These are phyloP conservation scores for Royoungia palumana DNA, from an alignment of 768 basidiomycete genomes.

Conservation along the genomic window DNA sequence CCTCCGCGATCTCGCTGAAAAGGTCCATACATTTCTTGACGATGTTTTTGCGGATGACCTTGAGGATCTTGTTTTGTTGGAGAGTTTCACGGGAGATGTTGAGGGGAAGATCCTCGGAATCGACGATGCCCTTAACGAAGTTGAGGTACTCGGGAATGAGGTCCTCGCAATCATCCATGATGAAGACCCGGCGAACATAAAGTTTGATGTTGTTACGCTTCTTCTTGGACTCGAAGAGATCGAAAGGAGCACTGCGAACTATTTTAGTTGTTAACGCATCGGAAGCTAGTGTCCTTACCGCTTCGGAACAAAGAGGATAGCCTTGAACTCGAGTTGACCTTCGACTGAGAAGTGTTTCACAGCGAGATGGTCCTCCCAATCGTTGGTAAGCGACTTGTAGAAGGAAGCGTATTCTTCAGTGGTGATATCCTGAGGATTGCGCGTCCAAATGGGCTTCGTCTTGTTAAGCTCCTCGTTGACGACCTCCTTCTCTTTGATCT, in stretches of 20 bases:
- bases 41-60: conserved; percentile 98
- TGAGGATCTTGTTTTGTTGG: conserved; percentile 99
- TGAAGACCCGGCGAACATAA: conserved; percentile 99
- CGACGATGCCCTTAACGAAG: conserved; percentile 99
- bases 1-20: conserved; percentile 95
- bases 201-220: conserved; percentile 99
- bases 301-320: conserved; percentile 96
- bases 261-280: background rate
- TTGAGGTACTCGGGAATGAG: conserved; percentile 99
- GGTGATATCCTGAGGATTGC: conserved; percentile 93
- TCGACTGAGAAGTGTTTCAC: conserved; percentile 99
- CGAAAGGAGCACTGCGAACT: conserved; percentile 82
- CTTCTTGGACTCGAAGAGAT: conserved; percentile 99
- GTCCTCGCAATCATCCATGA: conserved; percentile 99
- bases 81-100: conserved; percentile 99
- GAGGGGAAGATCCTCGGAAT: conserved; percentile 98
- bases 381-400: conserved; percentile 99
- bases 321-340: conserved; percentile 99
- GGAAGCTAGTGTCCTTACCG: conserved; percentile 49
- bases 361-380: conserved; percentile 99
- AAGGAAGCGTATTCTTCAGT: conserved; percentile 91
- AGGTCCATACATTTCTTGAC: conserved; percentile 98
- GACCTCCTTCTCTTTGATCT: conserved; percentile 82
- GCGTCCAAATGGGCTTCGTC: conserved; percentile 99
- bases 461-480: conserved; percentile 99